These are phyloP conservation scores for Aspergillus asperescens DNA, from an alignment of 495 filamentous ascomycete genomes.

Conservation along the genomic window DNA sequence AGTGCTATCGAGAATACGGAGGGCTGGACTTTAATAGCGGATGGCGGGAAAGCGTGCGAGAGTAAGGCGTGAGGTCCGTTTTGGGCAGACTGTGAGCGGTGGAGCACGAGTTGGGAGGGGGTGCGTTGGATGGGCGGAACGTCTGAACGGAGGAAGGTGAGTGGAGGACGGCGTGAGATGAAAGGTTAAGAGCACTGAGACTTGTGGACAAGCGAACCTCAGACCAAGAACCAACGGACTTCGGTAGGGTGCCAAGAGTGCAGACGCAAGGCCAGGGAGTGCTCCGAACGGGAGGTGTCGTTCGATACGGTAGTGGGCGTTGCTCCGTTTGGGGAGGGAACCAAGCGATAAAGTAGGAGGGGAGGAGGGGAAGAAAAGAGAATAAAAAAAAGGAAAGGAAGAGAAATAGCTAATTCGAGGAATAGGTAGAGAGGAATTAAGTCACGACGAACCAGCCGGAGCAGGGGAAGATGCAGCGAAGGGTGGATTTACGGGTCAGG, in stretches of 20 bases:
- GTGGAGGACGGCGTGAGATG: conserved; percentile 30
- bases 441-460: conserved; percentile 14
- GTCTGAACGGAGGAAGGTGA: conserved; percentile 28
- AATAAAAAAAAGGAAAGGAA: conserved; percentile 7
- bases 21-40: conserved; percentile 45
- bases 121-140: conserved; percentile 26
- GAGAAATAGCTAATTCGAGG: conserved; percentile 8
- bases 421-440: conserved; percentile 14
- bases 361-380: conserved; percentile 10
- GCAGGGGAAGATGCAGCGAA: conserved; percentile 15
- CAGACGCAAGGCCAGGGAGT: conserved; percentile 16
- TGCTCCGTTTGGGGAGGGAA: conserved; percentile 1
- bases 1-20: conserved; percentile 37
- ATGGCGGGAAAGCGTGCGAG: conserved; percentile 32
- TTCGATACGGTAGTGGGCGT: not conserved
- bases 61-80: conserved; percentile 46
- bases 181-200: conserved; percentile 24
- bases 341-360: conserved; percentile 6
- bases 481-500: conserved; percentile 15
- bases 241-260: conserved; percentile 25
- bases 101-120: conserved; percentile 28
- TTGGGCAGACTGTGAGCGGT: conserved; percentile 39
- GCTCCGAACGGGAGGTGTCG: conserved; percentile 7
- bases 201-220: conserved; percentile 25
- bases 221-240: conserved; percentile 25